phyloP scores from a whole-genome alignment of 2,329 filamentous ascomycete species.

The Colletotrichum aenigma region DNA sequence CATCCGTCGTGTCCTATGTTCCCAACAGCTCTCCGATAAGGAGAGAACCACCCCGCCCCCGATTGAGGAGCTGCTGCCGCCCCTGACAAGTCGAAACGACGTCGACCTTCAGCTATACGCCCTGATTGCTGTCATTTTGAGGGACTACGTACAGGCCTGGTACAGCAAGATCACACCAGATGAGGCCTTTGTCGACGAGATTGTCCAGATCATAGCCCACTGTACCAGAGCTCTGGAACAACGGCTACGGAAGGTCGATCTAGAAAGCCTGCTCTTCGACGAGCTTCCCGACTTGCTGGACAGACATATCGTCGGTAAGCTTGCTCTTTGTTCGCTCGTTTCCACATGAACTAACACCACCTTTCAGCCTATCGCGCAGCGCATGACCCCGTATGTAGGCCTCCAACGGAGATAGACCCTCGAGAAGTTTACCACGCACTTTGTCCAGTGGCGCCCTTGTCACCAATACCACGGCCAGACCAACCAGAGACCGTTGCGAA shows the following conservation, averaged over 20 bases:
- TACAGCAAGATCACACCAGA: slow-evolving; percentile 93
- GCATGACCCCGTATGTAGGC: slow-evolving; percentile 59
- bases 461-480: slow-evolving; percentile 70
- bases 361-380: slow-evolving; percentile 70
- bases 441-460: slow-evolving; percentile 79
- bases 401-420: slow-evolving; percentile 64
- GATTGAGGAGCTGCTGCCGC: slow-evolving; percentile 84
- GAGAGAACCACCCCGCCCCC: slow-evolving; percentile 57
- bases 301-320: slow-evolving; percentile 76
- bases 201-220: slow-evolving; percentile 90
- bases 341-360: not conserved
- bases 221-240: slow-evolving; percentile 89
- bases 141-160: slow-evolving; percentile 92
- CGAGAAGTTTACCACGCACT: slow-evolving; percentile 83
- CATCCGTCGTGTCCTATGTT: slow-evolving; percentile 83
- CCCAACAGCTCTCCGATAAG: slow-evolving; percentile 68
- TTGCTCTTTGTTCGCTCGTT: not conserved
- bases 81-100: slow-evolving; percentile 91
- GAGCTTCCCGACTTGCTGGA: slow-evolving; percentile 85
- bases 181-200: slow-evolving; percentile 83
- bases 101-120: slow-evolving; percentile 94
- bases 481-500: slow-evolving; percentile 55
- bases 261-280: slow-evolving; percentile 83
- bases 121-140: slow-evolving; percentile 85
- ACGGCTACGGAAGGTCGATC: slow-evolving; percentile 79